These are phyloP conservation scores for Chlamydomonas asymmetrica DNA, from an alignment of 139 green algal genomes.

Conservation along the genomic window DNA sequence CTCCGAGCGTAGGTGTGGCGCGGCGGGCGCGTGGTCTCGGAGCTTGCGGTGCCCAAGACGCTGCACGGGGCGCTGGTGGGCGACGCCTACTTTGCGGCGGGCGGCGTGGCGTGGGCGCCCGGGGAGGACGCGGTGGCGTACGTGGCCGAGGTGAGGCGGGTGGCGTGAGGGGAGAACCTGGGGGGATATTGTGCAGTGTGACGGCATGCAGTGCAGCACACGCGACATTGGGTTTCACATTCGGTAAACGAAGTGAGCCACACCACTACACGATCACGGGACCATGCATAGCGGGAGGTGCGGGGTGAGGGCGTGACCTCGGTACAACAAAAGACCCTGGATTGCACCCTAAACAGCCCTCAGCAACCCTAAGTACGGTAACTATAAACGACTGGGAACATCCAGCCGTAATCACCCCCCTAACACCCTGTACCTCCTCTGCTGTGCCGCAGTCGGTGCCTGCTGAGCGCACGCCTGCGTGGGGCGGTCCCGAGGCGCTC, in stretches of 20 bases:
- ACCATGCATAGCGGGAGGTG: constrained; percentile 4
- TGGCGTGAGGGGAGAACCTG: not conserved
- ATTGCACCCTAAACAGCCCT: not conserved
- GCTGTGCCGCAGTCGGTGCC: constrained; percentile 17
- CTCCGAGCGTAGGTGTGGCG: constrained; percentile 43
- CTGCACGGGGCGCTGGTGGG: constrained; percentile 80
- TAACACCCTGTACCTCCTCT: not conserved
- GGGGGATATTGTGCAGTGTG: not conserved
- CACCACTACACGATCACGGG: too few species aligned
- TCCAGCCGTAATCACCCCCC: not conserved
- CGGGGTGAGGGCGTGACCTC: not conserved
- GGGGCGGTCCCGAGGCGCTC: constrained; percentile 38
- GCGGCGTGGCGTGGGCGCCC: constrained; percentile 75
- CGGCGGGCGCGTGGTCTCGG: not conserved
- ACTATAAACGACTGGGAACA: not conserved
- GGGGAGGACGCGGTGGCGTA: constrained; percentile 80
- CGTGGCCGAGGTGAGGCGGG: constrained; percentile 67
- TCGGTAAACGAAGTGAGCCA: constrained; percentile 13
- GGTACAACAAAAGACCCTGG: not conserved
- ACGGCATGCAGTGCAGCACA: constrained; percentile 2
- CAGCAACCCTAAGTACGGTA: not conserved
- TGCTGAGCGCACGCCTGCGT: constrained; percentile 48
- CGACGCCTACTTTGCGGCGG: constrained; percentile 80
- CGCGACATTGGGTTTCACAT: not conserved
- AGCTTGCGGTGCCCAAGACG: constrained; percentile 40